Conservation (phyloP, 305 asterid species). For the Solanum aculeatissimum region DNA sequence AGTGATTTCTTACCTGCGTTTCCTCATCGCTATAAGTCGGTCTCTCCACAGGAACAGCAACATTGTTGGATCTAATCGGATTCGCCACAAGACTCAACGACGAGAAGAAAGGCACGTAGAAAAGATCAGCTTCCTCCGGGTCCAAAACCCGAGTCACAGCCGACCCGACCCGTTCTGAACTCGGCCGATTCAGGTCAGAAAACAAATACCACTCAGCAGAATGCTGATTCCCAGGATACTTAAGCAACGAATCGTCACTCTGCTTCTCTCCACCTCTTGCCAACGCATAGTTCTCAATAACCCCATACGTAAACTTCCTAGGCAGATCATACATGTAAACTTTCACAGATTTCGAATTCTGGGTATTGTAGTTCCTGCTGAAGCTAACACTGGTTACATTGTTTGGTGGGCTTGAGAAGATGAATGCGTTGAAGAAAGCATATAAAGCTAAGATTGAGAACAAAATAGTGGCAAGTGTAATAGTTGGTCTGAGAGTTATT, state of each 20-base stretch:
- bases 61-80: constrained; percentile 36
- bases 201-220: constrained; percentile 92
- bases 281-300: constrained; percentile 73
- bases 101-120: constrained; percentile 86
- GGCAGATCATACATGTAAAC: constrained; percentile 79
- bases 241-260: constrained; percentile 37
- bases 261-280: constrained; percentile 53
- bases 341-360: constrained; percentile 11
- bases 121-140: constrained; percentile 82
- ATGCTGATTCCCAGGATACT: constrained; percentile 96
- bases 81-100: constrained; percentile 84
- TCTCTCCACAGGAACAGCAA: constrained; percentile 11
- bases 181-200: constrained; percentile 41
- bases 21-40: constrained; percentile 64
- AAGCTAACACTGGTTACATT: background rate
- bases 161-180: constrained; percentile 32
- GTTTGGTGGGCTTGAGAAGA: constrained; percentile 12
- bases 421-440: constrained; percentile 31
- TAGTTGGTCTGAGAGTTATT: constrained; percentile 41
- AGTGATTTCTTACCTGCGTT: constrained; percentile 45
- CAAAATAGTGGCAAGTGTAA: constrained; percentile 29
- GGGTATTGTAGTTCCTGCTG: background rate
- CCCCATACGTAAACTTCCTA: constrained; percentile 76
- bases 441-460: constrained; percentile 38
- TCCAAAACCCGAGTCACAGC: constrained; percentile 33